Conservation (phyloP, 768 basidiomycete species). For the Plicaturopsis crispa region DNA sequence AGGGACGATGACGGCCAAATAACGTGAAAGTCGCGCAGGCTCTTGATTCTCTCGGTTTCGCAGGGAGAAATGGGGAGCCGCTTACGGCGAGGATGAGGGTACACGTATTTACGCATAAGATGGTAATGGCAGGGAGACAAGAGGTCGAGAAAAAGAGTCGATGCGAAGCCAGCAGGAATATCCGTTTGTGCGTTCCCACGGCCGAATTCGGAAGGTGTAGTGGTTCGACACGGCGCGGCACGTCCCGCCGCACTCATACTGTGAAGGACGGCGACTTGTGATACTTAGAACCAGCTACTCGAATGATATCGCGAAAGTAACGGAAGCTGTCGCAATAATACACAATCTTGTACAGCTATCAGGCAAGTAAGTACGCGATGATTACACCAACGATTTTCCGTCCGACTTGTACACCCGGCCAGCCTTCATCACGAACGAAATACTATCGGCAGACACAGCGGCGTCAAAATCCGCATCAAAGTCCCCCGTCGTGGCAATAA, state of each 20-base stretch:
- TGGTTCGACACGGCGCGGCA: too few relatives aligned
- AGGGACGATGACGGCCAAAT: too few relatives aligned
- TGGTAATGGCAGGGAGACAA: not conserved
- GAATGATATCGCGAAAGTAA: not conserved
- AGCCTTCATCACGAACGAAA: slow-evolving; percentile 54
- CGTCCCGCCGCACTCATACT: too few relatives aligned
- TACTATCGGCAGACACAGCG: slow-evolving; percentile 37
- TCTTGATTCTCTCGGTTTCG: too few relatives aligned
- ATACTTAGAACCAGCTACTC: not conserved
- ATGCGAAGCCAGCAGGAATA: not conserved
- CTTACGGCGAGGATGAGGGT: not conserved
- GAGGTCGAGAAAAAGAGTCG: not conserved
- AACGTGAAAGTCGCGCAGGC: too few relatives aligned
- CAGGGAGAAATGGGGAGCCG: not conserved
- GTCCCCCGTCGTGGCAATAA: slow-evolving; percentile 30
- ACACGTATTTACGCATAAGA: not conserved
- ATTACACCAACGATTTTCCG: too few relatives aligned
- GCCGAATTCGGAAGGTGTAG: slow-evolving; percentile 14
- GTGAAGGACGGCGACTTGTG: too few relatives aligned
- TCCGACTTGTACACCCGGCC: slow-evolving; percentile 38
- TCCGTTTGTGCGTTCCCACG: slow-evolving; percentile 11
- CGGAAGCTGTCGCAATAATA: not conserved
- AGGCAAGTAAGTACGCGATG: too few relatives aligned
- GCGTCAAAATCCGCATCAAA: slow-evolving; percentile 33
- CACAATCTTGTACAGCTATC: not conserved